Base-by-base conservation (phyloP, 1,139 yeast species). In the Blastobotrys ciferrii region DNA sequence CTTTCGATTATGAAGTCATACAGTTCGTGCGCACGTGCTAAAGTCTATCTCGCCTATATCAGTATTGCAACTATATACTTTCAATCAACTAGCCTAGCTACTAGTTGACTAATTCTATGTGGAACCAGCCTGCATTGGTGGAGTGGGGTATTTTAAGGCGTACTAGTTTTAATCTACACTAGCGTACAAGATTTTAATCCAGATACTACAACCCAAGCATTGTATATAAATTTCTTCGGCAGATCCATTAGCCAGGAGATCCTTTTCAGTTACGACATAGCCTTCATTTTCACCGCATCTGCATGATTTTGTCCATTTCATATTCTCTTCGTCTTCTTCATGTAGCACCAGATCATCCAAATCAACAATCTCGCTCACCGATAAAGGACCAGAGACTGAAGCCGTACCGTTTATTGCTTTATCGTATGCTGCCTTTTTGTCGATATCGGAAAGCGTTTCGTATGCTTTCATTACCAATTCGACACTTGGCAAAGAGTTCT, bases 191-290 rank as follows among this genome's bases (percentile, higher is more conserved):
- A 89, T 89, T 47, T 81, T 80, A 13, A 89, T 68, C 96, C 96
- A 89, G 23, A 88, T 66, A 63, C 95, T 85, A 62, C 97, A 89
- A 33, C 87, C 82, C 11, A 70, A 65, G 62, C 97, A 89, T 59
- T 89, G 96, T 0, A 87, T 80, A 6, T 85, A 73, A 2, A 89
- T 75, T 54, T 84, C 86, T 53, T 71, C 82, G 6, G 84, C 84
- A 23, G 52, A 56, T 2, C 67, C 70, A 13, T 82, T 84, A 12
- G 68, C 67, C 1, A 78, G 79, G 45, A 89, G 69, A 50, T 84
- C 86, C 0, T 67, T 62, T 55, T 87, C 96, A 0, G 73, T 71
- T 2, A 89, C 65, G 17, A 61, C 63, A 50, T 87, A 82, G 0
- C 91, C 81, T 2, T 72, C 68, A 0, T 62, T 59, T 1, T 75